These are phyloP conservation scores for Solanum dulcamara DNA, from an alignment of 257 asterid genomes.

Conservation along the genomic window DNA sequence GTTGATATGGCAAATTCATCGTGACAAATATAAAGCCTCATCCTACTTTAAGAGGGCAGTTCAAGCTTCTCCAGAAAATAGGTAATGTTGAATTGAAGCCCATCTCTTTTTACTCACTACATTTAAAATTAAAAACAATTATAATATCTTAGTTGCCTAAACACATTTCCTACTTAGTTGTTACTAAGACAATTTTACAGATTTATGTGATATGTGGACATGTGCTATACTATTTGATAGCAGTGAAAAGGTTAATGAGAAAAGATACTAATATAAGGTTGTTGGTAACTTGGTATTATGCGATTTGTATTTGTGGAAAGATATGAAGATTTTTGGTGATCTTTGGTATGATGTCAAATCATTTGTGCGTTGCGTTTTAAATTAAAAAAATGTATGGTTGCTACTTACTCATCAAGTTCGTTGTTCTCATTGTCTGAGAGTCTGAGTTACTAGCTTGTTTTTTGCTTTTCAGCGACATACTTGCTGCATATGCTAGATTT, in stretches of 20 bases:
- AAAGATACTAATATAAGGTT: neutral
- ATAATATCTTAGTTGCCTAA: neutral
- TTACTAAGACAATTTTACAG: neutral
- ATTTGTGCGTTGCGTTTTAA: neutral
- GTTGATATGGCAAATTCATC: constrained; percentile 58
- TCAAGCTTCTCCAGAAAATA: constrained; percentile 47
- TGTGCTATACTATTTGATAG: neutral
- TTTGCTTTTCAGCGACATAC: constrained; percentile 45
- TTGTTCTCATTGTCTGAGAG: neutral
- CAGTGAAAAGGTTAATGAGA: neutral
- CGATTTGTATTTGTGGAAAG: neutral
- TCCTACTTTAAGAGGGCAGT: constrained; percentile 57
- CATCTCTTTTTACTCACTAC: neutral
- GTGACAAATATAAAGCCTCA: constrained; percentile 41
- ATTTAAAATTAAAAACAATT: neutral
- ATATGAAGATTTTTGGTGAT: neutral
- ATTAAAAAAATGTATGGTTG: neutral
- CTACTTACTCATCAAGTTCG: neutral
- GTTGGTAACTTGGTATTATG: neutral
- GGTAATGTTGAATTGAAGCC: constrained; percentile 27
- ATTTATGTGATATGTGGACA: neutral
- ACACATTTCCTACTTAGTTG: neutral
- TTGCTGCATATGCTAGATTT: constrained; percentile 75
- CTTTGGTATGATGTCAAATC: neutral
- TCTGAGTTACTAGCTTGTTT: neutral